Evolutionary conservation across 2,329 filamentous ascomycete genomes (phyloP).

Genomic region (Zasmidium angulare): DNA sequence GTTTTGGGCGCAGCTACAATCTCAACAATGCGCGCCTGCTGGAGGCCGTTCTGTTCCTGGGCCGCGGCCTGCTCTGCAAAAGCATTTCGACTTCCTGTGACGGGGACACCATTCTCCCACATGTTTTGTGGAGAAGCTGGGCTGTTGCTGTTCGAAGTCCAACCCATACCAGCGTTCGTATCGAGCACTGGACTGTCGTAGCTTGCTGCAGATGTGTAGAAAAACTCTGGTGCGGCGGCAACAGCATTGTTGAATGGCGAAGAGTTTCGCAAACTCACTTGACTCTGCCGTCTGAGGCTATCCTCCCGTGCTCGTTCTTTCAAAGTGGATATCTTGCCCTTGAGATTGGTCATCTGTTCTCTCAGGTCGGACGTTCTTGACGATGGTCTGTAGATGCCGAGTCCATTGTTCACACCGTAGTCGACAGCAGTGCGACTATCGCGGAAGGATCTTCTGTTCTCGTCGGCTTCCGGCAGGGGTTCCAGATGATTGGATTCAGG

Average conservation of each 20-base stretch:
- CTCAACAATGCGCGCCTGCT: conserved; percentile 16
- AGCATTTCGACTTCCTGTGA: conserved; percentile 26
- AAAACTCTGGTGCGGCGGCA: conserved; percentile 30
- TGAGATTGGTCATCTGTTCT: conserved; percentile 81
- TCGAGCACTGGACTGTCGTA: conserved; percentile 19
- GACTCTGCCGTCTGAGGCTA: conserved; percentile 71
- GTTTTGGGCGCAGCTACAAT: conserved; percentile 13
- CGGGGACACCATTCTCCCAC: conserved; percentile 13
- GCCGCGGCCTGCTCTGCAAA: conserved; percentile 26
- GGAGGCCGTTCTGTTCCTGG: conserved; percentile 3
- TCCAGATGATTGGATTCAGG: conserved; percentile 40
- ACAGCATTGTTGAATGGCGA: conserved; percentile 74
- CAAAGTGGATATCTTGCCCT: conserved; percentile 78
- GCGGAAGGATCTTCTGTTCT: conserved; percentile 21
- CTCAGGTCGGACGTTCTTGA: conserved; percentile 74
- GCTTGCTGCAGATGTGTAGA: conserved; percentile 24
- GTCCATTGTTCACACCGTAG: conserved; percentile 20
- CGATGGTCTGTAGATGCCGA: conserved; percentile 61
- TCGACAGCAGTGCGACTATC: conserved; percentile 8
- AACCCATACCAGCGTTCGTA: conserved; percentile 28
- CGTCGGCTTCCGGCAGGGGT: conserved; percentile 43
- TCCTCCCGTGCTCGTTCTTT: conserved; percentile 78
- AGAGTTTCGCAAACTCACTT: conserved; percentile 67
- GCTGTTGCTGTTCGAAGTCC: conserved; percentile 16
- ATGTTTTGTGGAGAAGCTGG: conserved; percentile 5